Conservation (phyloP, 2,329 filamentous ascomycete genomes). For the Dactylellina parvicollis region DNA sequence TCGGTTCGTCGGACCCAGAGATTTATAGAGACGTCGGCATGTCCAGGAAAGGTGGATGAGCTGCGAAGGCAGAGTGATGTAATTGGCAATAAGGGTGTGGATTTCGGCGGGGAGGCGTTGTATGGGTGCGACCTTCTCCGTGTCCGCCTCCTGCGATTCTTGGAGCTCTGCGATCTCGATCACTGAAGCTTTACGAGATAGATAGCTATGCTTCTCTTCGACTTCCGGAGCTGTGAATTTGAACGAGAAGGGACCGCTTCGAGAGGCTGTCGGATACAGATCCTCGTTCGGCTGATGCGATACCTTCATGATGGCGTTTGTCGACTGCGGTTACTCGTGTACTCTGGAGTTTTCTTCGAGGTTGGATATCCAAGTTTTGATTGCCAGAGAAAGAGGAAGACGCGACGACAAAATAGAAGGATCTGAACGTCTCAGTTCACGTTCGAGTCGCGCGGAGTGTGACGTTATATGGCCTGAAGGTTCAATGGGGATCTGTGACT, state of each 20-base stretch:
- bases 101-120: conserved; percentile 44
- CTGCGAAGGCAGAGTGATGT: conserved; percentile 8
- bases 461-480: not conserved
- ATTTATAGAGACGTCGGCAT: conserved; percentile 31
- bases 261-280: too few relatives aligned
- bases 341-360: too few relatives aligned
- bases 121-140: conserved; percentile 12
- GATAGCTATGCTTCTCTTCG: not conserved
- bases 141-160: not conserved
- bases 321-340: too few relatives aligned
- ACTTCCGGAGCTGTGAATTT: conserved; percentile 10
- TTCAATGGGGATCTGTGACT: conserved; percentile 23
- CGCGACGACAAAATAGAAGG: too few relatives aligned
- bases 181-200: not conserved
- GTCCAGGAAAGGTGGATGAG: conserved; percentile 33
- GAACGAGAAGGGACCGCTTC: conserved; percentile 31
- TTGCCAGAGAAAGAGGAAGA: too few relatives aligned
- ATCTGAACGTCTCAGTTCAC: too few relatives aligned
- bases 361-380: too few relatives aligned
- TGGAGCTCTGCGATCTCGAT: too few relatives aligned
- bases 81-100: conserved; percentile 34
- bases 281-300: too few relatives aligned
- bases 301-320: conserved; percentile 7
- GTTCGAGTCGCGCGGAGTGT: not conserved
- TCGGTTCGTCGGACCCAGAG: conserved; percentile 35